These are phyloP conservation scores for Ceratonia siliqua DNA, from an alignment of 306 rosid species.

Conservation along the genomic window DNA sequence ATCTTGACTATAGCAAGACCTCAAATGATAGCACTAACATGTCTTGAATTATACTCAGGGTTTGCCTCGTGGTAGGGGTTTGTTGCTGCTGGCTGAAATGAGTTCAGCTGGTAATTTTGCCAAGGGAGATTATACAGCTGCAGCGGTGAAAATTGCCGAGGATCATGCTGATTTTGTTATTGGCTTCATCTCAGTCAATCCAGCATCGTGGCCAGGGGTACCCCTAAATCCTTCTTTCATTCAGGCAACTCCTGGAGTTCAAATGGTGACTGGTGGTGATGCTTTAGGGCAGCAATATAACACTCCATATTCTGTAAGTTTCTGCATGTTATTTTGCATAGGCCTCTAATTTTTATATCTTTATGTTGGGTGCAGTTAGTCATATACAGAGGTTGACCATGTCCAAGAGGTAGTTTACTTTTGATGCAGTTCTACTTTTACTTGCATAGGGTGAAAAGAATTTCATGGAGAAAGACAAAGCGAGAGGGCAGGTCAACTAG, in stretches of 20 bases:
- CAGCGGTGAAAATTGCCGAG: slow-evolving; percentile 84
- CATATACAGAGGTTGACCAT: background rate
- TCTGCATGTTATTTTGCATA: slow-evolving; percentile 8
- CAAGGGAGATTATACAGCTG: slow-evolving; percentile 84
- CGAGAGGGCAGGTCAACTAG: slow-evolving; percentile 17
- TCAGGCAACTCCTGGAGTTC: slow-evolving; percentile 93
- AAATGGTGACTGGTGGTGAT: slow-evolving; percentile 87
- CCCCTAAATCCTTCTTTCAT: slow-evolving; percentile 85
- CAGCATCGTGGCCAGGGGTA: slow-evolving; percentile 91
- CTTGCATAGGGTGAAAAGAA: slow-evolving; percentile 16
- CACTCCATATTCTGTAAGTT: slow-evolving; percentile 84
- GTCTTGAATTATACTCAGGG: slow-evolving; percentile 54
- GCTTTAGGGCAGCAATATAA: slow-evolving; percentile 92
- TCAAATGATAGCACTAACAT: slow-evolving; percentile 20
- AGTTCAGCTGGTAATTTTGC: slow-evolving; percentile 94
- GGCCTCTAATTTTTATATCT: background rate
- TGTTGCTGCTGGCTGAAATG: slow-evolving; percentile 92
- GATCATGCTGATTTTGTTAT: slow-evolving; percentile 90
- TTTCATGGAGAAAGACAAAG: background rate
- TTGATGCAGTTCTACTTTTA: background rate
- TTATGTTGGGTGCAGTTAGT: background rate
- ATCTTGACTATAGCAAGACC: background rate
- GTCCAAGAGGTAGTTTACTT: background rate
- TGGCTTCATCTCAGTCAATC: slow-evolving; percentile 91
- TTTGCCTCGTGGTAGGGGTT: slow-evolving; percentile 78